Percentiles rank a stretch among this genome's conserved stretches.
These are phyloP conservation scores for Solanum gandarillasii DNA, from an alignment of 257 asterid genomes.

Conservation along the genomic window DNA sequence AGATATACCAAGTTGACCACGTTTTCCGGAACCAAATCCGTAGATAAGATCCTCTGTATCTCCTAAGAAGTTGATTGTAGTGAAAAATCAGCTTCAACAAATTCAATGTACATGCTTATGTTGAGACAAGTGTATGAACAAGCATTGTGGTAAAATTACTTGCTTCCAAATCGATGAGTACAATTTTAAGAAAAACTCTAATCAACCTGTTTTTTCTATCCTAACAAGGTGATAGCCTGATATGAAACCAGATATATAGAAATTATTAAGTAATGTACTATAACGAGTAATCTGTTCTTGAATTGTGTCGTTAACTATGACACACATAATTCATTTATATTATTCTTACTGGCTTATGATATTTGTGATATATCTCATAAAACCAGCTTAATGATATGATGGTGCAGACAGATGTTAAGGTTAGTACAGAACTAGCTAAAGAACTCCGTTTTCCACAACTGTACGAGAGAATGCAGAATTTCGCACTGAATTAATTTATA, in stretches of 20 bases:
- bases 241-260: background rate
- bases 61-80: constrained; percentile 10
- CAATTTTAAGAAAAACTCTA: background rate
- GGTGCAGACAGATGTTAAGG: background rate
- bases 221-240: background rate
- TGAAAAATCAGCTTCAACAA: background rate
- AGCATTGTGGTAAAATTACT: background rate
- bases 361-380: background rate
- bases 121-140: background rate
- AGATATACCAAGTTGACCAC: constrained; percentile 82
- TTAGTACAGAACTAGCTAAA: background rate
- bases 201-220: background rate
- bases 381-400: background rate
- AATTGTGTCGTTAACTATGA: background rate
- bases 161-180: background rate
- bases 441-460: background rate
- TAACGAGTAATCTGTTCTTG: background rate
- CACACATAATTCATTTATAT: background rate
- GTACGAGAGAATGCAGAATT: background rate
- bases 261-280: background rate
- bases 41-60: constrained; percentile 34
- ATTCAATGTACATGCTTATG: background rate
- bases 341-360: background rate
- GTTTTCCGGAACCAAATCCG: constrained; percentile 87
- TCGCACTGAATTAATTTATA: background rate